These are phyloP conservation scores for Dioscorea cayenensis DNA, from an alignment of 116 monocot genomes.

Conservation along the genomic window DNA sequence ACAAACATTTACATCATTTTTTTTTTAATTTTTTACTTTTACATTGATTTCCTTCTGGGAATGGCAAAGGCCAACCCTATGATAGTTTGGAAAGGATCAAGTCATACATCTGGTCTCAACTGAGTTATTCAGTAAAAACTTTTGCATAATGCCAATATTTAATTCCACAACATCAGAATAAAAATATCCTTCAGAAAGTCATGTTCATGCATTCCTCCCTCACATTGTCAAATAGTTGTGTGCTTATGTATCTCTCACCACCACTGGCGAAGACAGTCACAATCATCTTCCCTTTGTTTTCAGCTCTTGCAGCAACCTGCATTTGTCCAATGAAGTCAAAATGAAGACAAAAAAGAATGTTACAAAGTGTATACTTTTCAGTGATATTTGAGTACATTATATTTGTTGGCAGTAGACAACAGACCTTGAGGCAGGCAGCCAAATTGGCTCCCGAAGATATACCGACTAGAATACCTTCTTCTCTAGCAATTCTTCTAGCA, in stretches of 20 bases:
- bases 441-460: conserved; percentile 87
- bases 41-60: no score
- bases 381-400: neutral
- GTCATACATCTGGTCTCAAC: neutral
- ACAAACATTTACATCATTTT: no score
- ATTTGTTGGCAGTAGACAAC: neutral
- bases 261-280: conserved; percentile 73
- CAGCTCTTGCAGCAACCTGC: conserved; percentile 52
- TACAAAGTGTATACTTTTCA: neutral
- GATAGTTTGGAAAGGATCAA: neutral
- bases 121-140: neutral
- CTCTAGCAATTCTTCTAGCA: conserved; percentile 66
- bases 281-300: conserved; percentile 85
- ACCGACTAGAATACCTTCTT: conserved; percentile 82
- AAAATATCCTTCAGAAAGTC: conserved; percentile 20
- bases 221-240: conserved; percentile 56
- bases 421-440: conserved; percentile 72
- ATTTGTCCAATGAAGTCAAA: neutral
- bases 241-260: conserved; percentile 81
- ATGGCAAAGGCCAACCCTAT: neutral
- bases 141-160: no score
- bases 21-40: no score
- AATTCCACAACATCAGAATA: no score
- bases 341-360: no score
- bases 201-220: conserved; percentile 77